phyloP scores from a whole-genome alignment of 2,329 filamentous ascomycete genomes.

The Pseudocercospora fuligena region DNA sequence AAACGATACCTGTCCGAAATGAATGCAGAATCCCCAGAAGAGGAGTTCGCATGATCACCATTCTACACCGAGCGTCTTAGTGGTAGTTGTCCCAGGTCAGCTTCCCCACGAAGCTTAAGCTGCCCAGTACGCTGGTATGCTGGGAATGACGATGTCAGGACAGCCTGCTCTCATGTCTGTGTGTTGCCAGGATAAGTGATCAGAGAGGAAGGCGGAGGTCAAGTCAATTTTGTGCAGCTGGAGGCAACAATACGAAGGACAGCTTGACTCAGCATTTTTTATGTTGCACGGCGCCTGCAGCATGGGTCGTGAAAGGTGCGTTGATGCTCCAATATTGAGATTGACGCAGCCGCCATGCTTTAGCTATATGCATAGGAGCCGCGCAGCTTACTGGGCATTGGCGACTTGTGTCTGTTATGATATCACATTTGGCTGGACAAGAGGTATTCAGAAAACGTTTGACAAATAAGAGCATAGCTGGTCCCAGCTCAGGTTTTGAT shows the following conservation, averaged over 20 bases:
- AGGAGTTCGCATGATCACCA: slow-evolving; percentile 34
- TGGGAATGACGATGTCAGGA: not conserved
- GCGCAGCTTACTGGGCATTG: not conserved
- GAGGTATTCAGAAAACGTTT: not conserved
- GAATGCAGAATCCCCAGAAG: slow-evolving; percentile 21
- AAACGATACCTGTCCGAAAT: slow-evolving; percentile 36
- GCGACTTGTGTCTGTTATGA: slow-evolving; percentile 11
- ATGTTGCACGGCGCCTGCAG: not conserved
- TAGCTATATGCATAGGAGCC: not conserved
- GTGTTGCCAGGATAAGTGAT: not conserved
- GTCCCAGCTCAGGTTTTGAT: not conserved
- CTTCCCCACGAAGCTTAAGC: slow-evolving; percentile 17
- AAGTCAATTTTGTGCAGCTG: not conserved
- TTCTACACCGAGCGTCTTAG: not conserved
- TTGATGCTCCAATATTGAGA: not conserved
- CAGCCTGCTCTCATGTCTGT: not conserved
- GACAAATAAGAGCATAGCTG: slow-evolving; percentile 12
- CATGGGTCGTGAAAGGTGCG: not conserved
- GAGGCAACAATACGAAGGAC: not conserved
- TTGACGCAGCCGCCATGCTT: slow-evolving; percentile 9
- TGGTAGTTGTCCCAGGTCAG: not conserved
- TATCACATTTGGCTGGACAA: slow-evolving; percentile 11
- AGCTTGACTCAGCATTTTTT: not conserved
- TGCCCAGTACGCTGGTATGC: not conserved
- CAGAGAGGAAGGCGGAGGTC: not conserved